Evolutionary conservation across 805 yeast species (phyloP).

Genomic region (Candida tibetensis): DNA sequence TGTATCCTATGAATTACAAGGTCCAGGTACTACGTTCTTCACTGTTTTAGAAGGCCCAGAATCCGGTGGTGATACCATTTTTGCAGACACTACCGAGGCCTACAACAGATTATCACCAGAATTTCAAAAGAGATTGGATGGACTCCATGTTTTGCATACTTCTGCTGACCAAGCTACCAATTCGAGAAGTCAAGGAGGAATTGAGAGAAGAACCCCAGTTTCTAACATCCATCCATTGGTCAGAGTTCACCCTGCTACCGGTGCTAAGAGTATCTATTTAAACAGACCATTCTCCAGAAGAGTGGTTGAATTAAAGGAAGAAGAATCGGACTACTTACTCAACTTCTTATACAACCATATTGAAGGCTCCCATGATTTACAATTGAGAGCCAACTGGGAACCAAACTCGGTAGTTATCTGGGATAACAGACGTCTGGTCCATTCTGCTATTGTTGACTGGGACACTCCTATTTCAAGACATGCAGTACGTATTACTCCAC

Average conservation of each 20-base stretch:
- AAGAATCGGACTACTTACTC: slow-evolving; percentile 31
- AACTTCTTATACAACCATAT: slow-evolving; percentile 32
- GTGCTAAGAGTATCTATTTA: slow-evolving; percentile 28
- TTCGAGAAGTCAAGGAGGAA: slow-evolving; percentile 29
- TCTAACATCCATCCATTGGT: slow-evolving; percentile 35
- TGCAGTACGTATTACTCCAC: slow-evolving; percentile 36
- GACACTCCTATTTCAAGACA: slow-evolving; percentile 35
- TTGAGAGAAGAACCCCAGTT: slow-evolving; percentile 32
- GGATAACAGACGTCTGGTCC: slow-evolving; percentile 36
- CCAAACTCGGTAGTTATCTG: slow-evolving; percentile 36
- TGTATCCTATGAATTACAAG: slow-evolving; percentile 35
- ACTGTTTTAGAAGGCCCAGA: slow-evolving; percentile 36
- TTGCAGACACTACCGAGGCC: slow-evolving; percentile 38
- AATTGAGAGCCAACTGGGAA: slow-evolving; percentile 36
- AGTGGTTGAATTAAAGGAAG: slow-evolving; percentile 34
- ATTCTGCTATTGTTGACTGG: slow-evolving; percentile 36
- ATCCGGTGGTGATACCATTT: slow-evolving; percentile 38
- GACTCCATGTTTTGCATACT: slow-evolving; percentile 35
- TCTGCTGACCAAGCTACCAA: slow-evolving; percentile 31
- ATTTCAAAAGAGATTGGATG: slow-evolving; percentile 29
- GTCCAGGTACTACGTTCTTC: slow-evolving; percentile 34
- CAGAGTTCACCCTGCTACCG: slow-evolving; percentile 35
- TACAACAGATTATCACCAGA: slow-evolving; percentile 36
- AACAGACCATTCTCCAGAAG: slow-evolving; percentile 34
- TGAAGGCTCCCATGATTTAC: slow-evolving; percentile 34